Evolutionary conservation across 176 grass and related monocot species (phyloP), one percentile per base, ranked within the genome.

Genomic region (maize (Zea mays)): DNA sequence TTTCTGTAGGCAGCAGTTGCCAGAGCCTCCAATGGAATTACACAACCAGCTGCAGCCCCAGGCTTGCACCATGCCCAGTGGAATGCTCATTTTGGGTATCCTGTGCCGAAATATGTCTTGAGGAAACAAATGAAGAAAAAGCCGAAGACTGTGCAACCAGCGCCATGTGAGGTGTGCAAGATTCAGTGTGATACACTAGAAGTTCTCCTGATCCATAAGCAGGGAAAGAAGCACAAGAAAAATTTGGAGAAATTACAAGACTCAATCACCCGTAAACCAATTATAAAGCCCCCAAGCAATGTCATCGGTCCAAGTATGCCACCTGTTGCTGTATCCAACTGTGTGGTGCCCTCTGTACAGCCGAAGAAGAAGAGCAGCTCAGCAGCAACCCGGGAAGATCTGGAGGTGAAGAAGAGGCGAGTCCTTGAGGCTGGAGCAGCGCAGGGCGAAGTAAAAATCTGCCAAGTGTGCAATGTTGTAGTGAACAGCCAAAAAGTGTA

Each of bases 211-310:
- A 45, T 80, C 38, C 90, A 97, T 81, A 97, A 87, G 69, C 84
- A 85, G 21, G 90, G 90, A 13, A 93, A 91, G 80, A 97, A 93
- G 69, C 90, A 97, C 65, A 82, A 91, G 84, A 93, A 87, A 93
- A 97, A 91, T 45, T 44, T 93, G 81, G 72, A 83, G 69, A 97
- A 87, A 75, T 69, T 97, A 58, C 90, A 97, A 63, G 88, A 88
- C 36, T 60, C 88, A 3, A 85, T 87, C 69, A 83, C 86, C 0
- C 72, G 72, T 35, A 86, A 90, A 74, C 67, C 83, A 74, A 38
- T 69, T 73, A 27, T 69, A 57, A 86, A 84, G 33, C 50, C 72
- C 69, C 62, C 73, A 57, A 74, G 62, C 66, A 36, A 42, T 43
- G 35, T n/a, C 62, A 33, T 62, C 5, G 60, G 34, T 49, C 68